A percentile compares a stretch with the other conserved stretches of the same genome.
Conservation (phyloP, 2,329 filamentous ascomycete species). For the Trichoderma citrinoviride region DNA sequence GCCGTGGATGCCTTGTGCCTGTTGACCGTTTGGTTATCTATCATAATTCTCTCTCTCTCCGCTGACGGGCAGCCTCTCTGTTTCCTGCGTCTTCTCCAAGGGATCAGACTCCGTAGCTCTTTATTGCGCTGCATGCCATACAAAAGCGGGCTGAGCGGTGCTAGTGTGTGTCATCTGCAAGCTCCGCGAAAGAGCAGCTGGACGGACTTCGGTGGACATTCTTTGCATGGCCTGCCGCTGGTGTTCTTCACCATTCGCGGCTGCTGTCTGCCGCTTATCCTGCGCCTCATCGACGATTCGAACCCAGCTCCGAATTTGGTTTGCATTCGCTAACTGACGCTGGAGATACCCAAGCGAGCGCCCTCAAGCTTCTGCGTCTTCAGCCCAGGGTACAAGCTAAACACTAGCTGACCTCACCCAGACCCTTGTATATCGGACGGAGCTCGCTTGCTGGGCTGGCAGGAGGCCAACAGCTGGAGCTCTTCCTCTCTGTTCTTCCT, state of each 20-base stretch:
- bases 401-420: too few relatives aligned
- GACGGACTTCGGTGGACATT: background rate
- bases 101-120: background rate
- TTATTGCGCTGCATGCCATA: constrained; percentile 2
- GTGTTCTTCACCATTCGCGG: background rate
- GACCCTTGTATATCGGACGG: too few relatives aligned
- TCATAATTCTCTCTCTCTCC: background rate
- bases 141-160: background rate
- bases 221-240: background rate
- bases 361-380: too few relatives aligned
- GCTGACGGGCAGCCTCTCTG: too few relatives aligned
- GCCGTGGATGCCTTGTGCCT: background rate
- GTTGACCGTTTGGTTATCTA: background rate
- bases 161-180: background rate
- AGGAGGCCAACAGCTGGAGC: background rate
- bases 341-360: constrained; percentile 2
- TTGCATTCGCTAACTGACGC: background rate
- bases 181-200: constrained; percentile 2
- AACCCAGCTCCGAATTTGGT: background rate
- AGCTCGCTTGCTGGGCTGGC: background rate
- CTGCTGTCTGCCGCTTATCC: constrained; percentile 1
- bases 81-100: background rate
- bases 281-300: background rate
- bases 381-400: too few relatives aligned
- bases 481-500: background rate